These are phyloP conservation scores for Boletus rubroflammeus DNA, from an alignment of 768 basidiomycete genomes.

Conservation along the genomic window DNA sequence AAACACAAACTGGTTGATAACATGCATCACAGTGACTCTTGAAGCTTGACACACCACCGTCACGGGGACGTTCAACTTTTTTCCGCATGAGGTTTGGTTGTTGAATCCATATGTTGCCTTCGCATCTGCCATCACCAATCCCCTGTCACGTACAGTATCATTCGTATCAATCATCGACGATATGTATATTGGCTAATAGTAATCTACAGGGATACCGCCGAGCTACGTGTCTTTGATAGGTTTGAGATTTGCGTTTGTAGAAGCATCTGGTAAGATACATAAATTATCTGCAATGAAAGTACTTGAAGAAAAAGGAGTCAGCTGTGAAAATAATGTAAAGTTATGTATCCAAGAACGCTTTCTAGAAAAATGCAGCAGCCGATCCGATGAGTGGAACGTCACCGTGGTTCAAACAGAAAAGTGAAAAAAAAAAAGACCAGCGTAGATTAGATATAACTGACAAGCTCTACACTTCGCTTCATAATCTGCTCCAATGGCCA, in stretches of 20 bases:
- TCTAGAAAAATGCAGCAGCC: slow-evolving; percentile 4
- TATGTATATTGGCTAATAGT: neutral
- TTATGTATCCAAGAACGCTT: slow-evolving; percentile 25
- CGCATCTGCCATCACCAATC: too few species aligned
- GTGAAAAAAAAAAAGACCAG: neutral
- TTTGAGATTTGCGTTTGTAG: slow-evolving; percentile 3
- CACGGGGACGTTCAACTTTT: too few species aligned
- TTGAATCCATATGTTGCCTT: neutral
- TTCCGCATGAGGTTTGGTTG: too few species aligned
- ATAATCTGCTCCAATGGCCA: slow-evolving; percentile 79
- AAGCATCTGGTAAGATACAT: slow-evolving; percentile 19
- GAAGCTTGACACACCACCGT: too few species aligned
- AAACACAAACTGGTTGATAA: neutral
- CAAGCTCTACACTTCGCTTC: slow-evolving; percentile 71
- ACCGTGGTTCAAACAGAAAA: neutral
- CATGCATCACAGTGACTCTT: too few species aligned
- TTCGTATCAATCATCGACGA: neutral
- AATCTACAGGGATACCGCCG: neutral
- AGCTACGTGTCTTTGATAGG: neutral
- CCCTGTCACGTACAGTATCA: neutral
- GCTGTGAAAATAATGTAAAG: slow-evolving; percentile 9
- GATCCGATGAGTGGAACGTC: neutral
- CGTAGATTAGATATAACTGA: slow-evolving; percentile 33
- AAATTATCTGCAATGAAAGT: slow-evolving; percentile 28
- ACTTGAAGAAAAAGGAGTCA: slow-evolving; percentile 11